A percentile compares a stretch with the other conserved stretches of the same genome.
Evolutionary conservation across 2,329 filamentous ascomycete species (phyloP).

Genomic region (Ophiostoma himal-ulmi): DNA sequence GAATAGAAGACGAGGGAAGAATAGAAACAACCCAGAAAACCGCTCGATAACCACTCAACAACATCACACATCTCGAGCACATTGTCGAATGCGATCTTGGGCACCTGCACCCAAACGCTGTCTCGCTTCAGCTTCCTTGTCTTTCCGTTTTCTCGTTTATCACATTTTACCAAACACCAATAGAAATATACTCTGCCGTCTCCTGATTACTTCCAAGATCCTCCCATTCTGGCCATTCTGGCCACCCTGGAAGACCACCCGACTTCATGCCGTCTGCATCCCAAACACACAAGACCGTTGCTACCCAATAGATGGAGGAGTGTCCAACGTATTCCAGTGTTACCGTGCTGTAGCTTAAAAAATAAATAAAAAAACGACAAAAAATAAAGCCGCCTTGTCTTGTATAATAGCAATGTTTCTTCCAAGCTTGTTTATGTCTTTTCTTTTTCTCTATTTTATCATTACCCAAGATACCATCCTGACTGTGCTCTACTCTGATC

Average conservation of each 20-base stretch:
- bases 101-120: background rate
- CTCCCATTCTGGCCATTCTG: background rate
- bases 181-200: conserved; percentile 8
- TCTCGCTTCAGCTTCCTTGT: conserved; percentile 8
- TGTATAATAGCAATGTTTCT: background rate
- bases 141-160: background rate
- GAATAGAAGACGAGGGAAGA: background rate
- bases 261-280: conserved; percentile 4
- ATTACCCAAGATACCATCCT: background rate
- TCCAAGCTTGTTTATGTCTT: background rate
- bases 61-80: background rate
- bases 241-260: conserved; percentile 4
- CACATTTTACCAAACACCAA: background rate
- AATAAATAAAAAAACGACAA: background rate
- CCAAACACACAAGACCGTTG: background rate
- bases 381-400: background rate
- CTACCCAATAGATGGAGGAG: background rate
- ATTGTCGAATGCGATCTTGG: background rate
- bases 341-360: background rate
- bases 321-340: background rate
- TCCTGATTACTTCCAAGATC: background rate
- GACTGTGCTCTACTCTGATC: background rate
- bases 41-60: background rate
- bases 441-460: background rate
- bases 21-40: background rate